Base-by-base conservation (phyloP, 208 protist species). In the Endotrypanum monterogeii region DNA sequence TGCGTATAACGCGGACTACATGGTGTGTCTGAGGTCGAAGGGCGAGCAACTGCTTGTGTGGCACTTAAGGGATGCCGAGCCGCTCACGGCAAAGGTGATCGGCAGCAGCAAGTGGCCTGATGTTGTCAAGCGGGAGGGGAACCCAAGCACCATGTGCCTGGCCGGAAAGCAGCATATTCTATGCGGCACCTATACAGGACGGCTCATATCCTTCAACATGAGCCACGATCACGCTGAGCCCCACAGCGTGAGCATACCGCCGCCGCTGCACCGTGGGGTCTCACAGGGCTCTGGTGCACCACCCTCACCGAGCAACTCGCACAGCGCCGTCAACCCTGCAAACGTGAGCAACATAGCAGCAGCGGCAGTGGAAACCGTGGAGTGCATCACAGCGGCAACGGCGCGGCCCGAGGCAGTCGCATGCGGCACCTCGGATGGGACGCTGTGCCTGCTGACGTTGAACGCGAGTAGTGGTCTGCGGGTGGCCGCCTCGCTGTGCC, bases 1-100 rank as follows among this genome's bases (percentile, higher is more conserved):
- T 61, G 83, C 92, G 52, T 92, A 91, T 79, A 96, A 96, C 60
- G 92, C 94, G 3, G 92, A 94, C 18, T 90, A 88, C 70, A 76
- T 94, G 80, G 88, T 78, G 5, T 93, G 86, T 48, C 81, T 92
- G 23, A 89, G 78, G 0, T 51, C 85, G 37, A 82, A 81, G 52
- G 79, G 70, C 65, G 83, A 80, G 62, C 73, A 74, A 35, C 78
- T 90, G 50, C 58, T 78, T 51, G 46, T 96, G 46, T 96, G 90
- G 88, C 56, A 79, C 12, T 63, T 92, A 30, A 62, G 68, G 18
- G 83, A 93, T 71, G 79, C 79, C 2, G 88, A 94, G 79, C 32
- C 82, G 39, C 62, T 95, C 12, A 89, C 82, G 16, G 61, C 66
- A 16, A 92, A 90, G 57, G 77, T 78, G 30, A 70, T 92, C 39